Base-by-base conservation (phyloP, 2,329 filamentous ascomycete genomes). In the Venturia oleaginea region DNA sequence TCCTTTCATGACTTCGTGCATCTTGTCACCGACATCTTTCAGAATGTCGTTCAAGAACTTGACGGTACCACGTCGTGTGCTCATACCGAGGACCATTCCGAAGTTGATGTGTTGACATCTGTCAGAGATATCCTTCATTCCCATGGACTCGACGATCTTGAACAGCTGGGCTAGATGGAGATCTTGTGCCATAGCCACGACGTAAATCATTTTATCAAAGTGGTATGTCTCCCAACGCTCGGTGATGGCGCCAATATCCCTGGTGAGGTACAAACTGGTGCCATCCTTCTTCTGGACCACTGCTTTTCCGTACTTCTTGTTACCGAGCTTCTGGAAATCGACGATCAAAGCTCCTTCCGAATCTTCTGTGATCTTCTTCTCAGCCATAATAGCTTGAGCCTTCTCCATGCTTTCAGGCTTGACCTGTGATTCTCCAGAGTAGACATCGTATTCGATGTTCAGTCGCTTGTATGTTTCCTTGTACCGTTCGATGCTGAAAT, bases 1-100 rank as follows among this genome's bases (percentile, higher is more conserved):
- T 79, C 88, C 89, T 76, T 81, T 86, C 94, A 99, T 99, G 62
- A 95, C 91, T 67, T 96, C 91, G 81, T 97, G 93, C 94, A 99
- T 99, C 78, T 92, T 91, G 64, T 97, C 93, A 71, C 86, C 87
- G 8, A 95, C 91, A 54, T 77, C 73, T 65, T 77, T 74, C 51
- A 81, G 71, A 65, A 80, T 79, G 74, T 83, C 77, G 69, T 78
- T 76, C n/a, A 81, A 73, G 65, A 76, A 78, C 66, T 77, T 76
- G 38, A 72, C 71, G 15, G 76, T 79, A 27, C 84, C 84, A 73
- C 85, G 86, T 68, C 84, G 80, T 10, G 84, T 86, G 68, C 80
- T 83, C 83, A 88, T 87, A 48, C 84, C 85, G 64, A 84, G 79
- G 65, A 87, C 84, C 83, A 87, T 85, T 70, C 85, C 85, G 67